Evolutionary conservation across 305 asterid species (phyloP).

Genomic region (Stenogyne calaminthoides): DNA sequence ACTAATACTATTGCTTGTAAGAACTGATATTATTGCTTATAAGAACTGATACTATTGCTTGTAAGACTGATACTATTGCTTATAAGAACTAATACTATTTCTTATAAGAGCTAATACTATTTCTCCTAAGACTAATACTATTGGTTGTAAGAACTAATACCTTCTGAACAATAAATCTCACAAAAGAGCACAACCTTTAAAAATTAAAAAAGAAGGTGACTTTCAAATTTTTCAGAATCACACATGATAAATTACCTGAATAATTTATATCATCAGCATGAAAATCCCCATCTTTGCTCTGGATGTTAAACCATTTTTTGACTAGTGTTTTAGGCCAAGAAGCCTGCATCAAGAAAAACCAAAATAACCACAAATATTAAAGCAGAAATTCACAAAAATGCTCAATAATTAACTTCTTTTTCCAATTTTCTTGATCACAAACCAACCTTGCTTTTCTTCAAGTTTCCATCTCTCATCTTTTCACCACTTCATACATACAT

Average conservation of each 20-base stretch:
- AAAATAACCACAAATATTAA: neutral
- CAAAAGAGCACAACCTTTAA: neutral
- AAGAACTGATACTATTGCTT: no score
- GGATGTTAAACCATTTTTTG: constrained; percentile 80
- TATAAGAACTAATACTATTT: no score
- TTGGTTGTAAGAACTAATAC: no score
- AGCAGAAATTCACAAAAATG: constrained; percentile 19
- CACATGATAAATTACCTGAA: constrained; percentile 42
- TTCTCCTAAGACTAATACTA: no score
- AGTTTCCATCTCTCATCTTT: constrained; percentile 73
- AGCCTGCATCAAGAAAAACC: constrained; percentile 46
- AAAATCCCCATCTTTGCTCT: constrained; percentile 62
- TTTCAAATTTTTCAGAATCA: constrained; percentile 18
- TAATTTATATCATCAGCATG: constrained; percentile 68
- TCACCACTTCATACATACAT: constrained; percentile 51
- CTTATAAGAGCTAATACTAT: no score
- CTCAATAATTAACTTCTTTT: neutral
- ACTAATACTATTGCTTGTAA: no score
- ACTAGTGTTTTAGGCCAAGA: constrained; percentile 83
- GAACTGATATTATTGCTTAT: no score
- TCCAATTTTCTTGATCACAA: neutral
- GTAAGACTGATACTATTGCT: no score
- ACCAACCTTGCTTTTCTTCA: constrained; percentile 80
- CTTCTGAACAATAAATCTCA: constrained; percentile 29
- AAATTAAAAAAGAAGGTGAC: neutral